Percentiles rank a stretch among this genome's conserved stretches.
Conservation (phyloP, 768 basidiomycete genomes). For the Leccinum subtestaceum region DNA sequence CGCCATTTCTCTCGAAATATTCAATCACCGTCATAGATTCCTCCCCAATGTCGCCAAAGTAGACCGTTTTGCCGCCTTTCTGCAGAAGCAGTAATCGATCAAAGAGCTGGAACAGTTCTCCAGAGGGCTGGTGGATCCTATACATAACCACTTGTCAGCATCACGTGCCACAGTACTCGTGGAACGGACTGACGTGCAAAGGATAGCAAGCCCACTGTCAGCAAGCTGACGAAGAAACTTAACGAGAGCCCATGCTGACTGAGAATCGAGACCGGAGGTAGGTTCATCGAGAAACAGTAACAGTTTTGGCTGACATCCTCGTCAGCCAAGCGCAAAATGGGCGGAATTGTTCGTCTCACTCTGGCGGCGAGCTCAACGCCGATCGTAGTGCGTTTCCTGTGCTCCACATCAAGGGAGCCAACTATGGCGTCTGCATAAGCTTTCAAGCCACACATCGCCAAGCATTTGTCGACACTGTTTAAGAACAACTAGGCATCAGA, state of each 20-base stretch:
- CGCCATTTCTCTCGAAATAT: constrained; percentile 28
- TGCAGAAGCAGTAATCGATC: constrained; percentile 50
- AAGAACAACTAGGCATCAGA: background rate
- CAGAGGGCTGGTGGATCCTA: constrained; percentile 38
- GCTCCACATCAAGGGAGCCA: constrained; percentile 50
- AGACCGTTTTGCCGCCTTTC: constrained; percentile 46
- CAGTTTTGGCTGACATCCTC: constrained; percentile 35
- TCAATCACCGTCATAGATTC: constrained; percentile 19
- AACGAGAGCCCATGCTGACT: constrained; percentile 50
- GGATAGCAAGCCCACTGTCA: constrained; percentile 52
- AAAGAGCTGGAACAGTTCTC: constrained; percentile 49
- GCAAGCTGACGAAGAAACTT: constrained; percentile 50
- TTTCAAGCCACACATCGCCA: constrained; percentile 67
- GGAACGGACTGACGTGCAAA: constrained; percentile 45
- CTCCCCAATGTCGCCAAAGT: constrained; percentile 39
- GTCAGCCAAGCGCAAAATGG: background rate
- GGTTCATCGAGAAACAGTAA: constrained; percentile 62
- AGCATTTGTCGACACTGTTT: constrained; percentile 49
- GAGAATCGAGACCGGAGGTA: constrained; percentile 54
- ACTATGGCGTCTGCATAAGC: constrained; percentile 61
- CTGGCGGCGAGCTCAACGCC: constrained; percentile 60
- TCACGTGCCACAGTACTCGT: too few relatives aligned
- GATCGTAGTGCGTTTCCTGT: constrained; percentile 56
- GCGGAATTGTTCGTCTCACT: constrained; percentile 20
- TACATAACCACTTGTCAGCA: background rate